Evolutionary conservation across 2,329 filamentous ascomycete genomes (phyloP).

Genomic region (Coniochaeta hoffmannii): DNA sequence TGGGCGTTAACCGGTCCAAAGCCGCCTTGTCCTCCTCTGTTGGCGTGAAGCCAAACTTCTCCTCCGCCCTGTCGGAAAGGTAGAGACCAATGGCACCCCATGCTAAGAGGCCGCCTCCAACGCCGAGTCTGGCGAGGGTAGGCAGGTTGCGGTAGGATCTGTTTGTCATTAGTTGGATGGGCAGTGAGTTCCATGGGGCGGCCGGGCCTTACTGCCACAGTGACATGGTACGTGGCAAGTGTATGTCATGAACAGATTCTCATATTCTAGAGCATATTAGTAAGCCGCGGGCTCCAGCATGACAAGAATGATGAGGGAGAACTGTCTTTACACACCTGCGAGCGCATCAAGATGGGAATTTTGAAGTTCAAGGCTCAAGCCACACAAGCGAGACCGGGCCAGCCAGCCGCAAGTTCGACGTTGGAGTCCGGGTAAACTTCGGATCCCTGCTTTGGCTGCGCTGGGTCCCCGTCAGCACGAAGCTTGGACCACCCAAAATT

Average conservation of each 20-base stretch:
- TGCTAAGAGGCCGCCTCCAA: constrained; percentile 68
- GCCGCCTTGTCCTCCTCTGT: constrained; percentile 66
- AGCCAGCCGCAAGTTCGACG: not conserved
- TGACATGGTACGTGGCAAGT: constrained; percentile 15
- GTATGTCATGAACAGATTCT: not conserved
- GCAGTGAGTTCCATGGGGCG: constrained; percentile 6
- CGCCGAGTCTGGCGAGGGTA: constrained; percentile 59
- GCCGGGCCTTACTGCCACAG: constrained; percentile 17
- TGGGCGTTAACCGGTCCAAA: constrained; percentile 54
- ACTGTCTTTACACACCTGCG: not conserved
- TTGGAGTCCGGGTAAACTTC: constrained; percentile 3
- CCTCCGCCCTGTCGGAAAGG: constrained; percentile 64
- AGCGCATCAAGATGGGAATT: not conserved
- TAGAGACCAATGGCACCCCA: constrained; percentile 73
- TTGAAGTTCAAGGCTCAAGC: not conserved
- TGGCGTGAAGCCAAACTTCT: constrained; percentile 64
- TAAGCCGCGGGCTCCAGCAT: not conserved
- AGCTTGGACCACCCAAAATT: constrained; percentile 19
- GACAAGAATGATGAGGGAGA: no score
- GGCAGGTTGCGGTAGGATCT: constrained; percentile 67
- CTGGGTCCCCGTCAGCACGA: not conserved
- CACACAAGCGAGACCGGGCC: not conserved
- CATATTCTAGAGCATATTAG: not conserved
- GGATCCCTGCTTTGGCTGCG: not conserved
- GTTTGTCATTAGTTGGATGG: not conserved